phyloP scores from a whole-genome alignment of 495 filamentous ascomycete genomes.

The Tuber indicum region DNA sequence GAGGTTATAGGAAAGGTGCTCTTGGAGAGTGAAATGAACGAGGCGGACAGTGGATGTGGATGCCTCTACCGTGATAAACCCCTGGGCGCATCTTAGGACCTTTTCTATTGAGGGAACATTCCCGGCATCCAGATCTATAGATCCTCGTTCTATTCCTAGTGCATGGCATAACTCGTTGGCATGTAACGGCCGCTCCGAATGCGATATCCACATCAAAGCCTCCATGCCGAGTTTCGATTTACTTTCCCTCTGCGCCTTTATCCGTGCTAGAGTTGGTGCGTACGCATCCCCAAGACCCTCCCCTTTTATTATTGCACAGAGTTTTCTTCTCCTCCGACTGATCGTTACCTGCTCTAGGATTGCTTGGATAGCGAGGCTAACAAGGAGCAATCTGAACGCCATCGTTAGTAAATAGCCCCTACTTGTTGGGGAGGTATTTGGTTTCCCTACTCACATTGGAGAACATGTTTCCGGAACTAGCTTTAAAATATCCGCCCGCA shows the following conservation, averaged over 20 bases:
- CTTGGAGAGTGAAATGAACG: slow-evolving; percentile 24
- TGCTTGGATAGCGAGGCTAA: background rate
- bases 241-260: background rate
- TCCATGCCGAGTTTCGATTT: background rate
- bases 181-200: background rate
- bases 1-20: slow-evolving; percentile 14
- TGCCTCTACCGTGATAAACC: slow-evolving; percentile 18
- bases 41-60: slow-evolving; percentile 11
- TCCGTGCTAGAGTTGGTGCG: background rate
- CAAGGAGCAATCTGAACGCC: background rate
- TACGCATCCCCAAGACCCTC: background rate
- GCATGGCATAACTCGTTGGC: background rate
- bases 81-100: slow-evolving; percentile 12
- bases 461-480: background rate
- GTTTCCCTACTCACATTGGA: background rate
- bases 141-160: background rate
- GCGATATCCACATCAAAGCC: background rate
- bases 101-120: background rate
- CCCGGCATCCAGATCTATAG: background rate
- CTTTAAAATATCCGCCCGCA: background rate
- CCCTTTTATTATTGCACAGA: background rate
- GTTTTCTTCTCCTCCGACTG: background rate
- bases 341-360: background rate
- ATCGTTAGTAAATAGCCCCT: background rate
- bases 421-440: background rate